Evolutionary conservation across 352 stramenopile genomes (phyloP).

Genomic region (Phytophthora meadii): DNA sequence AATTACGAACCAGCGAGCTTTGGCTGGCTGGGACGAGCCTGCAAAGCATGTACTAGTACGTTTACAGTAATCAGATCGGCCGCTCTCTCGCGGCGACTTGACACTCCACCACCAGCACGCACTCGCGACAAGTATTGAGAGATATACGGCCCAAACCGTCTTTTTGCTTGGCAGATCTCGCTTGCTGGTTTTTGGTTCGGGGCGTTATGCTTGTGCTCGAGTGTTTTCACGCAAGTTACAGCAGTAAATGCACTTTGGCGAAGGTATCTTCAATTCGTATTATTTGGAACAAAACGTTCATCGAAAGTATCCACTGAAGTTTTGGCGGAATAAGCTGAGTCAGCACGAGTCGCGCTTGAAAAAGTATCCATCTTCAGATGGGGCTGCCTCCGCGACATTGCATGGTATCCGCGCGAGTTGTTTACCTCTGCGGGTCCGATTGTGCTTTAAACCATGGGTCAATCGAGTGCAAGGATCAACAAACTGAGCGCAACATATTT

Average conservation of each 20-base stretch:
- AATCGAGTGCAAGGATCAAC: not conserved
- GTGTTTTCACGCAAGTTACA: conserved; percentile 7
- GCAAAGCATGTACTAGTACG: not conserved
- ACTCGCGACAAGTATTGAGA: conserved; percentile 34
- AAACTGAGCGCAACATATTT: not conserved
- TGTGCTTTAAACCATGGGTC: not conserved
- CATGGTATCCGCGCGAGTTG: not conserved
- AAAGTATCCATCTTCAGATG: conserved; percentile 27
- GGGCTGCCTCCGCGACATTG: conserved; percentile 9
- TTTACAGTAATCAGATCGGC: conserved; percentile 20
- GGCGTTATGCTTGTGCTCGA: not conserved
- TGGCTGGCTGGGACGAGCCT: conserved; percentile 26
- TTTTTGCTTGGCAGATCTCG: conserved; percentile 15
- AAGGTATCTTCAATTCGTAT: too few species aligned
- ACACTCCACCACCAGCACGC: conserved; percentile 27
- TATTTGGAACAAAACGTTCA: conserved; percentile 7
- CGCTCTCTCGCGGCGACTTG: conserved; percentile 24
- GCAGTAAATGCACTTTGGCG: not conserved
- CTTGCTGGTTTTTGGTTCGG: not conserved
- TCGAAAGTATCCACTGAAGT: conserved; percentile 32
- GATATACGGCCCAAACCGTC: conserved; percentile 32
- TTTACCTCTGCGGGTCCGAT: conserved; percentile 1
- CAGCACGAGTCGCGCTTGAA: conserved; percentile 6
- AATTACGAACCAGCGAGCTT: conserved; percentile 3
- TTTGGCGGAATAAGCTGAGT: conserved; percentile 17